Evolutionary conservation across 306 rosid genomes (phyloP).

Genomic region (Corylus americana): DNA sequence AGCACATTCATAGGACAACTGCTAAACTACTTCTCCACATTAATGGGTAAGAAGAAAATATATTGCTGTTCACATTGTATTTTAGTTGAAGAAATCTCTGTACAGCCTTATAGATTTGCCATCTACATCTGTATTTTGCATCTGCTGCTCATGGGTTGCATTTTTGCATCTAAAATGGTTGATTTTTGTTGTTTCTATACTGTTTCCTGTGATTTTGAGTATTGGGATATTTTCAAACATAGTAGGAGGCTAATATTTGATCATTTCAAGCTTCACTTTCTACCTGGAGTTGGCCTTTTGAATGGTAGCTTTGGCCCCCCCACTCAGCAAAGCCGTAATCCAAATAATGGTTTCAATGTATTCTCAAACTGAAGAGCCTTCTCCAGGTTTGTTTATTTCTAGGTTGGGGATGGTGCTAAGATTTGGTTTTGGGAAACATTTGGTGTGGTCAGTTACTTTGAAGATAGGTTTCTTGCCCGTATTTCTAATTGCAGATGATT

Average conservation of each 20-base stretch:
- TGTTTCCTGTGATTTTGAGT: background rate
- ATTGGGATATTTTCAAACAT: background rate
- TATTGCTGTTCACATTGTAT: background rate
- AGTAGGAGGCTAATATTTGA: background rate
- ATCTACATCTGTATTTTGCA: background rate
- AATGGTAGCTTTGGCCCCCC: background rate
- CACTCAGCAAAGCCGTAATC: background rate
- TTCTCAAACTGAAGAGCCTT: background rate
- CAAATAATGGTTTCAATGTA: background rate
- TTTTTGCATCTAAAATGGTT: background rate
- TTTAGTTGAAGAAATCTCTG: background rate
- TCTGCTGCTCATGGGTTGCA: background rate
- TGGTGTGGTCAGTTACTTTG: background rate
- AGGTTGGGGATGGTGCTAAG: slow-evolving; percentile 1
- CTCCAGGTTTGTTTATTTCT: background rate
- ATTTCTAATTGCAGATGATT: background rate
- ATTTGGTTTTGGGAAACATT: background rate
- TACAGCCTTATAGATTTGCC: background rate
- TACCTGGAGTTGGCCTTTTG: background rate
- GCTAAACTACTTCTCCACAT: slow-evolving; percentile 82
- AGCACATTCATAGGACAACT: slow-evolving; percentile 83
- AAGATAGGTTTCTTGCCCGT: background rate
- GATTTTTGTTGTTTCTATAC: background rate
- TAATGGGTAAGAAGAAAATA: slow-evolving; percentile 67
- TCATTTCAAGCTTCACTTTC: slow-evolving; percentile 1